Evolutionary conservation across 352 stramenopile genomes (phyloP).

Genomic region (Pythium myriotylum): DNA sequence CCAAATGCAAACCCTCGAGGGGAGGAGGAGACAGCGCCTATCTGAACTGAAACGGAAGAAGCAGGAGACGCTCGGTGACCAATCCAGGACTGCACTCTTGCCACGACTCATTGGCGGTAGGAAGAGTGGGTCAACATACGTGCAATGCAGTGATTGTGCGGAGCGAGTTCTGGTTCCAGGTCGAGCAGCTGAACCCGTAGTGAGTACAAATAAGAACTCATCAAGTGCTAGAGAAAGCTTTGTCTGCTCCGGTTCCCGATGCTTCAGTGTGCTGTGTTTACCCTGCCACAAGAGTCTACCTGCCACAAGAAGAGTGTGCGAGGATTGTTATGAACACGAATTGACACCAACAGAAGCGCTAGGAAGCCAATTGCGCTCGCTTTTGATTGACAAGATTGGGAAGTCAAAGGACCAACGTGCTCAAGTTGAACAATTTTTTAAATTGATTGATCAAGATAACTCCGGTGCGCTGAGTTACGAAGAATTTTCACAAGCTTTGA

Average conservation of each 20-base stretch:
- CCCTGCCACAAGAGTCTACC: constrained; percentile 52
- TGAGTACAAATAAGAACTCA: constrained; percentile 12
- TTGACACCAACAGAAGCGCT: constrained; percentile 43
- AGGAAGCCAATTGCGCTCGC: constrained; percentile 57
- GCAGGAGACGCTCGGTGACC: constrained; percentile 60
- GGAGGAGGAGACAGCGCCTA: constrained; percentile 54
- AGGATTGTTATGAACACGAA: constrained; percentile 80
- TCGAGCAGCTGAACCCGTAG: constrained; percentile 16
- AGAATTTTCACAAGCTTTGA: constrained; percentile 64
- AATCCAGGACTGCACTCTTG: constrained; percentile 45
- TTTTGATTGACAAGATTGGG: constrained; percentile 72
- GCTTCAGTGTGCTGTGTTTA: constrained; percentile 62
- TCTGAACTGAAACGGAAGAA: constrained; percentile 53
- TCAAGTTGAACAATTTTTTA: constrained; percentile 54
- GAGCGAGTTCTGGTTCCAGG: constrained; percentile 39
- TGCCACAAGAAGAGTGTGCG: constrained; percentile 56
- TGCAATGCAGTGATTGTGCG: constrained; percentile 65
- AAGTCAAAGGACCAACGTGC: constrained; percentile 35
- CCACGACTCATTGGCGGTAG: constrained; percentile 75
- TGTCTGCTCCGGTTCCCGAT: constrained; percentile 58
- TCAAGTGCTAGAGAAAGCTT: constrained; percentile 1
- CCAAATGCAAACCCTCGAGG: constrained; percentile 60
- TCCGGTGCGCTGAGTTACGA: constrained; percentile 57
- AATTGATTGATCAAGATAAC: constrained; percentile 56
- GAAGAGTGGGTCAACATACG: constrained; percentile 59